Base-by-base conservation (phyloP, 2,329 filamentous ascomycete genomes). In the Fusarium sp. region DNA sequence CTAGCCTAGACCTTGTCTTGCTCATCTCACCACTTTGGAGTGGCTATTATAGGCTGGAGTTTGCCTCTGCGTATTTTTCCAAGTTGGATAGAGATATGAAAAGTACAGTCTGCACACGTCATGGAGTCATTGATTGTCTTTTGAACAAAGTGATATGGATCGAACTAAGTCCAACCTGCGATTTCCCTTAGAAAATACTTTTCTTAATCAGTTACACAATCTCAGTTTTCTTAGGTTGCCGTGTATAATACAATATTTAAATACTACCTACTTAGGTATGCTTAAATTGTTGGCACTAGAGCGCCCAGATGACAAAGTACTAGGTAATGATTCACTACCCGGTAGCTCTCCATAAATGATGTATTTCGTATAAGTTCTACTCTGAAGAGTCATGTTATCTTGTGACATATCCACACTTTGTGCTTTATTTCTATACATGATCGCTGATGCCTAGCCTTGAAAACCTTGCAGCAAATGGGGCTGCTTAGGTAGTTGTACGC, bases 1-100 rank as follows among this genome's bases (percentile, higher is more conserved):
- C 42, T 58, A 29, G n/a, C 33, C 21, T 20, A 35, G 18, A 9
- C 49, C n/a, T 17, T 40, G 51, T 40, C 50, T 27, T n/a, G 25
- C 9, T 45, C 17, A 23, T 31, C 48, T 31, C 18, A 43, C 13
- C 36, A 23, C 47, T 29, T 51, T 51, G 20, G 15, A 29, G 17
- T 15, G 27, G 37, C 20, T 18, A 18, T 43, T 33, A 15, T 13
- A 43, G 47, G 27, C 47, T 41, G 23, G 17, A 31, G 27, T 49
- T 21, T 50, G 23, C 11, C 47, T 43, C 31, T 42, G 17, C 21
- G 14, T 37, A 20, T 27, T 13, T 13, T 35, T 25, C 13, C 17
- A 29, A 6, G 10, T 50, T 42, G 11, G n/a, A 29, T 50, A 35
- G 18, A 41, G 6, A 42, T n/a, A 50, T 42, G 35, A 50, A 50